Percentiles rank a stretch among this genome's conserved stretches.
phyloP scores from a whole-genome alignment of 2,329 filamentous ascomycete genomes.

The Aspergillus costaricaensis region DNA sequence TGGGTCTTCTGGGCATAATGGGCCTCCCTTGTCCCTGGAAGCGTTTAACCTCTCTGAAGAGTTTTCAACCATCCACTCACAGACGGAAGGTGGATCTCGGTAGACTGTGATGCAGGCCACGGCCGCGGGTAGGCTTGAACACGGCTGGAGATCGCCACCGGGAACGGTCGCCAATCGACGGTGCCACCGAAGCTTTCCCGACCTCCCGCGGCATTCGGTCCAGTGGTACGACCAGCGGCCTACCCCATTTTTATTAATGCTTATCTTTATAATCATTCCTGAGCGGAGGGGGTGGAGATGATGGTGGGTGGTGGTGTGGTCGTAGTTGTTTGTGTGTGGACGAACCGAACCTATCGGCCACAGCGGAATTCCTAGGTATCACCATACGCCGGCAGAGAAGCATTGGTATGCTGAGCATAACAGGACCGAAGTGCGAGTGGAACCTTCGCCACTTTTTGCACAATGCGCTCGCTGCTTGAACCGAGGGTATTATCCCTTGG shows the following conservation, averaged over 20 bases:
- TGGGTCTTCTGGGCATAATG: background rate
- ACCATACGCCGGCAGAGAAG: conserved; percentile 14
- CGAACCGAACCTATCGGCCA: background rate
- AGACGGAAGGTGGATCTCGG: background rate
- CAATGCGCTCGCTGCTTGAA: background rate
- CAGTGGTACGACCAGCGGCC: background rate
- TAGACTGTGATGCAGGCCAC: conserved; percentile 10
- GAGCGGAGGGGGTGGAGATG: background rate
- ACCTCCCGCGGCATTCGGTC: background rate
- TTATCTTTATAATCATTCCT: background rate
- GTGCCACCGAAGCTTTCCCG: conserved; percentile 2
- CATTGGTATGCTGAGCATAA: conserved; percentile 16
- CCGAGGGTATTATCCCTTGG: background rate
- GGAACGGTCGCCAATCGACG: conserved; percentile 1
- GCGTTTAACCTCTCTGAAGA: conserved; percentile 5
- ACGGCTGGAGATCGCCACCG: conserved; percentile 6
- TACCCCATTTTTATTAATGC: background rate
- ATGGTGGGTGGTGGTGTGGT: background rate
- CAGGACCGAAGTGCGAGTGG: conserved; percentile 18
- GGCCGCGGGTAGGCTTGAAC: conserved; percentile 10
- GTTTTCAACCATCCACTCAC: background rate
- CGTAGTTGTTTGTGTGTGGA: background rate
- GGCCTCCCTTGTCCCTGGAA: background rate
- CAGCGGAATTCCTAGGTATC: background rate
- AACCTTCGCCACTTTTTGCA: conserved; percentile 10